phyloP scores from a whole-genome alignment of 495 filamentous ascomycete species.

The Bombardia bombarda region DNA sequence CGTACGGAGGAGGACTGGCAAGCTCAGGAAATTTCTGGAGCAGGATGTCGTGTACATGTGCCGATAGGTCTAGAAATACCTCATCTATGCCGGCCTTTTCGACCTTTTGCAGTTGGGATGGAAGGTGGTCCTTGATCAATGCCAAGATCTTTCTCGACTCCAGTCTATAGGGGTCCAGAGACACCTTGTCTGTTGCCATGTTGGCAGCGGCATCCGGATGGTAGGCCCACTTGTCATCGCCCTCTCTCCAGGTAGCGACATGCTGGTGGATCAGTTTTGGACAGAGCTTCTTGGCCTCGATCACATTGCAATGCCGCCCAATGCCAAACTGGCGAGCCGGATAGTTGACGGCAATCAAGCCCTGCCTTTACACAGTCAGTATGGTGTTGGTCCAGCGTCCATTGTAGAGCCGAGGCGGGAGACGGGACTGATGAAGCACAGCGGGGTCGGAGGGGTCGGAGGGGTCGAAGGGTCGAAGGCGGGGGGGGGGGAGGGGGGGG shows the following conservation, averaged over 20 bases:
- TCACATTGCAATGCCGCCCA: constrained; percentile 60
- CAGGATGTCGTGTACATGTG: constrained; percentile 67
- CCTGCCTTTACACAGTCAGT: constrained; percentile 39
- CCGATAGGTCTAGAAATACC: constrained; percentile 85
- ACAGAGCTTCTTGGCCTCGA: constrained; percentile 83
- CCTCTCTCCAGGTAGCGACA: constrained; percentile 91
- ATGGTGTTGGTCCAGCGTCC: not conserved
- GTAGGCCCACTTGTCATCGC: constrained; percentile 86
- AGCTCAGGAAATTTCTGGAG: constrained; percentile 76
- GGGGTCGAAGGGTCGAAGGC: no score
- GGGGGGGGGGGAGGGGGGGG: not conserved
- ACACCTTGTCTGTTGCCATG: constrained; percentile 86
- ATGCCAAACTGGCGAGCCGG: constrained; percentile 76
- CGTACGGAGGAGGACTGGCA: constrained; percentile 49
- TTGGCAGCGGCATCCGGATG: constrained; percentile 64
- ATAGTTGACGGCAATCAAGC: constrained; percentile 94
- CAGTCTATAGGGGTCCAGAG: constrained; percentile 82
- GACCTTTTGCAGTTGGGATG: constrained; percentile 54
- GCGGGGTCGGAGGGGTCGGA: no score
- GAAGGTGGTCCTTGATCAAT: constrained; percentile 68
- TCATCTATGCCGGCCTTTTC: constrained; percentile 91
- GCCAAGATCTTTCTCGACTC: constrained; percentile 77
- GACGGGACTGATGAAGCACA: no score
- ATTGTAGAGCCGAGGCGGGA: no score
- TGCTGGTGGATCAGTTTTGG: constrained; percentile 80